Evolutionary conservation across 163 green algal species (phyloP).

Genomic region (Picocystis sp.): DNA sequence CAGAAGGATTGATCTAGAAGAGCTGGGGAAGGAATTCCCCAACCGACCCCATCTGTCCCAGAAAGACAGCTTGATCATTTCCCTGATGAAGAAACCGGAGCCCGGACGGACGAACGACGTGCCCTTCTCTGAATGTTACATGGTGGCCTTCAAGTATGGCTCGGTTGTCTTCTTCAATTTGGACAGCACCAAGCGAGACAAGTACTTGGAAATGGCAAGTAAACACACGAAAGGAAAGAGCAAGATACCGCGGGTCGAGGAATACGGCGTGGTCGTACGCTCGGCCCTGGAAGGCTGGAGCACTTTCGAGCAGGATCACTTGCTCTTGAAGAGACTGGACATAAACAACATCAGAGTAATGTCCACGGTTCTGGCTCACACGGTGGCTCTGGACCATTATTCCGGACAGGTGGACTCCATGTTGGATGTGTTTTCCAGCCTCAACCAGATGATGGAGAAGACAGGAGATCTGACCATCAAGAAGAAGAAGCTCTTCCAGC

Average conservation of each 20-base stretch:
- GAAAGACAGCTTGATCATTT: too few relatives aligned
- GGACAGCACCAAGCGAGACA: slow-evolving; percentile 10
- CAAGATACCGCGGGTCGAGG: not conserved
- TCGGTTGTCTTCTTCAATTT: slow-evolving; percentile 30
- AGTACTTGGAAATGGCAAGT: slow-evolving; percentile 10
- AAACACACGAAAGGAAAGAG: slow-evolving; percentile 6
- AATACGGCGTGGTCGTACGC: slow-evolving; percentile 9
- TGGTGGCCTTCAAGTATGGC: slow-evolving; percentile 26
- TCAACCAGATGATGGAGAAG: slow-evolving; percentile 33
- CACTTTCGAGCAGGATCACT: slow-evolving; percentile 17
- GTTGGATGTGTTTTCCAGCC: slow-evolving; percentile 27
- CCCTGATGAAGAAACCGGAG: too few relatives aligned
- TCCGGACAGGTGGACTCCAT: slow-evolving; percentile 26
- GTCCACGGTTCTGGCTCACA: slow-evolving; percentile 36
- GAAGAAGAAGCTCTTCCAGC: slow-evolving; percentile 32
- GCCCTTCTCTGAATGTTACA: slow-evolving; percentile 7
- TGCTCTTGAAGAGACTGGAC: slow-evolving; percentile 37
- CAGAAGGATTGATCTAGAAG: too few relatives aligned
- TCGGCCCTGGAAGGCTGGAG: slow-evolving; percentile 15
- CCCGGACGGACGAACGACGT: too few relatives aligned
- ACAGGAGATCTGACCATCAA: slow-evolving; percentile 34
- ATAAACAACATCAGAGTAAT: slow-evolving; percentile 44
- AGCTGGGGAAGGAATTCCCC: too few relatives aligned
- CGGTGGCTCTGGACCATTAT: slow-evolving; percentile 44
- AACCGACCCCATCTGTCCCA: too few relatives aligned